Evolutionary conservation across 257 asterid species (phyloP).

Genomic region (Solanum pimpinellifolium): DNA sequence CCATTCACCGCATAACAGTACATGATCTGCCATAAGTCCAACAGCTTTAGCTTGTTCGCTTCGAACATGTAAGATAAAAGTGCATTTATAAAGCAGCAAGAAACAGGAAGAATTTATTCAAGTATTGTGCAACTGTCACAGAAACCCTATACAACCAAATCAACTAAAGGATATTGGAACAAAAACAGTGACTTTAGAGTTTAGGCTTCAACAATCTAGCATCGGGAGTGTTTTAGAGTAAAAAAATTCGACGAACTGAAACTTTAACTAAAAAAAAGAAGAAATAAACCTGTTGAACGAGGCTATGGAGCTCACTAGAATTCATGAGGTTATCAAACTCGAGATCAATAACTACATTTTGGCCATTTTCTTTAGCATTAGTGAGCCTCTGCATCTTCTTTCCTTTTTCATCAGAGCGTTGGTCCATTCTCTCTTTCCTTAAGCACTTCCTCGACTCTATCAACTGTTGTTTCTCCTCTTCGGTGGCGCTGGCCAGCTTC

Average conservation of each 20-base stretch:
- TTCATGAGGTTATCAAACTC: constrained; percentile 78
- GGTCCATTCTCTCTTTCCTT: constrained; percentile 49
- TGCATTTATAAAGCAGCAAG: neutral
- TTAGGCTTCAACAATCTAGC: neutral
- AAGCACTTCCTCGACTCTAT: constrained; percentile 38
- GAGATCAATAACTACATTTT: constrained; percentile 75
- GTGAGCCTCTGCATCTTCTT: constrained; percentile 51
- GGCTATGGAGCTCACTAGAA: constrained; percentile 59
- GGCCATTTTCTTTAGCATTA: constrained; percentile 48
- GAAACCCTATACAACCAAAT: neutral
- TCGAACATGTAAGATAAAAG: neutral
- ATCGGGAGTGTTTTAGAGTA: neutral
- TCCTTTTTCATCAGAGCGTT: constrained; percentile 48
- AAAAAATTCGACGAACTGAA: neutral
- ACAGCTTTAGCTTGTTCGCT: neutral
- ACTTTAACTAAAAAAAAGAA: neutral
- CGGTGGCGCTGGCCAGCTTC: constrained; percentile 37
- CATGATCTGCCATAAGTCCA: constrained; percentile 56
- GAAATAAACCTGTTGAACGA: constrained; percentile 76
- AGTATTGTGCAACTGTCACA: neutral
- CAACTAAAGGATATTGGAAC: neutral
- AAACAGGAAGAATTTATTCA: neutral
- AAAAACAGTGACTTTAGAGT: neutral
- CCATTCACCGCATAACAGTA: constrained; percentile 87
- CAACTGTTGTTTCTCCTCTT: constrained; percentile 57